A percentile compares a stretch with the other conserved stretches of the same genome.
phyloP scores from a whole-genome alignment of 2,329 filamentous ascomycete genomes.

The Hypoxylon sp. region DNA sequence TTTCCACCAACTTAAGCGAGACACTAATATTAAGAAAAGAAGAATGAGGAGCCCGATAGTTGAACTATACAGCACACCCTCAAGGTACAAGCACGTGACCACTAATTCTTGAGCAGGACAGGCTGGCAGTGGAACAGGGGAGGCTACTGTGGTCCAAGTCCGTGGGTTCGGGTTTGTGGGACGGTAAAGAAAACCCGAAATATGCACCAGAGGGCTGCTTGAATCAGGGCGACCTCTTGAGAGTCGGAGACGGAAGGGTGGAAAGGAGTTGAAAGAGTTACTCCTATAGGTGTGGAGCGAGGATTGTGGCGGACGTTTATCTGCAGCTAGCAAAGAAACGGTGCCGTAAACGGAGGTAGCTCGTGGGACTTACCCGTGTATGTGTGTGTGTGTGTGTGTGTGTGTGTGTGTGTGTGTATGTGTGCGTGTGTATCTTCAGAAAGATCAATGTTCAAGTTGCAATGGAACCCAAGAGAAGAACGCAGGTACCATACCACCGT shows the following conservation, averaged over 20 bases:
- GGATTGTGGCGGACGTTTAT: slow-evolving; percentile 22
- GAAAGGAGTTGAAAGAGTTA: slow-evolving; percentile 8
- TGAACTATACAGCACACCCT: slow-evolving; percentile 14
- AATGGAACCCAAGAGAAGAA: slow-evolving; percentile 24
- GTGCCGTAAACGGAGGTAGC: slow-evolving; percentile 32
- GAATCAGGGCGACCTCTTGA: slow-evolving; percentile 10
- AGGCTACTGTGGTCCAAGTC: slow-evolving; percentile 12
- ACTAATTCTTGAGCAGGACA: slow-evolving; percentile 5
- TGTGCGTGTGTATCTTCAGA: slow-evolving; percentile 19
- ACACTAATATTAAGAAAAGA: not conserved
- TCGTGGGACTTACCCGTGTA: slow-evolving; percentile 21
- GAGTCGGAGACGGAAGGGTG: slow-evolving; percentile 7
- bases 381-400: no score
- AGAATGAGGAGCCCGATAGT: slow-evolving; percentile 2
- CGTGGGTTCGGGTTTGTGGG: slow-evolving; percentile 10
- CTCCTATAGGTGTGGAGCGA: slow-evolving; percentile 15
- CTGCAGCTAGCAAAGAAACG: slow-evolving; percentile 17
- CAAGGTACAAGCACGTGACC: slow-evolving; percentile 23
- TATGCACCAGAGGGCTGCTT: slow-evolving; percentile 12
- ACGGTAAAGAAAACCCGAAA: not conserved
- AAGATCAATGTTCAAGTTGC: no score
- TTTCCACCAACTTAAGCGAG: slow-evolving; percentile 3
- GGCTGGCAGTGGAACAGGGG: slow-evolving; percentile 5
- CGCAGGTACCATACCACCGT: slow-evolving; percentile 21
- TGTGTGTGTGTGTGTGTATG: no score